Base-by-base conservation (phyloP, 805 yeast genomes). In the Lipomyces yamadae region DNA sequence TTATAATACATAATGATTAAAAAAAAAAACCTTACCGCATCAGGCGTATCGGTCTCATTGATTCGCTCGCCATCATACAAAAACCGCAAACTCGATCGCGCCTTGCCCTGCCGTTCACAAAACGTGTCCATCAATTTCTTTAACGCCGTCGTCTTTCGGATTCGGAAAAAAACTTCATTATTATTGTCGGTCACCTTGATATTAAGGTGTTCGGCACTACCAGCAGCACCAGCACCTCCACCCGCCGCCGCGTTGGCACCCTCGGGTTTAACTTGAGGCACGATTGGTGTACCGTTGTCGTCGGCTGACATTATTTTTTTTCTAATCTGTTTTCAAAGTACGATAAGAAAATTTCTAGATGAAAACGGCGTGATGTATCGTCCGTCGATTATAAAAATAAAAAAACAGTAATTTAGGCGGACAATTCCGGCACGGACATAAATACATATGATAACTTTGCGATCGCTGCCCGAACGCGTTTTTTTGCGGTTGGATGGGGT, bases 61-160 rank as follows among this genome's bases (percentile, higher is more conserved):
- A 95, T 88, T 76, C 98, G 87, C 73, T 92, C 90, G 70, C 99
- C 99, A 72, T 95, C 99, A 76, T 88, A 88, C 75, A 95, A 82
- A 78, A 95, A 95, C 78, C 98, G 87, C 77, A 95, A 82, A 61
- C 94, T 86, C 72, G 85, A 86, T 76, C 89, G 81, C 71, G 89
- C 87, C 78, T 94, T 94, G 56, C 98, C 98, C 76, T 94, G 97
- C 83, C 99, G 90, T 81, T 93, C 93, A 78, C 98, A 96, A 78
- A 94, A 95, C 11, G 98, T 97, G 76, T 94, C 98, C 92, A 95
- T 94, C 75, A 95, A 87, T 81, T 97, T 90, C 79, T 86, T 90
- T 83, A 95, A 85, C 58, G 94, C 97, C 4, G 99, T 95, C 53
- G 93, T 84, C 80, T 91, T 86, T 82, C 93, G 92, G 79, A 95